Base-by-base conservation (phyloP, 495 filamentous ascomycete genomes). In the Talaromyces wortmannii region DNA sequence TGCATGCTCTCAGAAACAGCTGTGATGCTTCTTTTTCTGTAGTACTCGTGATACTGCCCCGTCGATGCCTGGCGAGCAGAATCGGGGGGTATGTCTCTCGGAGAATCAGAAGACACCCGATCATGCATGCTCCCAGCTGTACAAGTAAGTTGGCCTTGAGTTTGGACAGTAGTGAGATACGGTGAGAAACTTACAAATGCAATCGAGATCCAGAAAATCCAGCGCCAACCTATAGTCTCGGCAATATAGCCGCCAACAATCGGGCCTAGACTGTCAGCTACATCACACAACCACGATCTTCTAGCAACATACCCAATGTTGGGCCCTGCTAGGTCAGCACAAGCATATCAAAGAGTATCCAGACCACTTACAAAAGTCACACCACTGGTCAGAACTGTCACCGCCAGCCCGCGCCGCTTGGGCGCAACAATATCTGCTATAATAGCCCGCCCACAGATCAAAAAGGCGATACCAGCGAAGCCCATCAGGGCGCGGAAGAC, bases 141-240 rank as follows among this genome's bases (percentile, higher is more conserved):
- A 45, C 4, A 45, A 0, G n/a, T 45, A 45, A 45, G 44, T 15
- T 15, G 11, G 15, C 4, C 5, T 15, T 45, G 44, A 23, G 4
- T 23, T 23, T n/a, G n/a, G 23, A 23, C 23, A 23, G 23, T 4
- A 23, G 23, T 4, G n/a, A 23, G 23, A 23, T 23, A 23, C 4
- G 23, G 23, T 23, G 23, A 2, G 23, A 23, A 23, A 15, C 44
- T 6, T 45, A 45, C 44, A 45, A 45, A 45, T 0, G 69, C 61
- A 48, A 82, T 81, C 23, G 82, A 66, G 12, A 85, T 65, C 83
- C 83, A 85, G 55, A 79, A 85, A 30, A 82, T 68, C 78, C 80
- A 86, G 45, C 81, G 69, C 82, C 80, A 86, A 36, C 78, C 78
- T 8, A 75, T 67, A 0, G 66, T 63, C 48, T 83, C 67, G 2